These are phyloP conservation scores for Schizonepeta tenuifolia DNA, from an alignment of 257 asterid species.

Conservation along the genomic window DNA sequence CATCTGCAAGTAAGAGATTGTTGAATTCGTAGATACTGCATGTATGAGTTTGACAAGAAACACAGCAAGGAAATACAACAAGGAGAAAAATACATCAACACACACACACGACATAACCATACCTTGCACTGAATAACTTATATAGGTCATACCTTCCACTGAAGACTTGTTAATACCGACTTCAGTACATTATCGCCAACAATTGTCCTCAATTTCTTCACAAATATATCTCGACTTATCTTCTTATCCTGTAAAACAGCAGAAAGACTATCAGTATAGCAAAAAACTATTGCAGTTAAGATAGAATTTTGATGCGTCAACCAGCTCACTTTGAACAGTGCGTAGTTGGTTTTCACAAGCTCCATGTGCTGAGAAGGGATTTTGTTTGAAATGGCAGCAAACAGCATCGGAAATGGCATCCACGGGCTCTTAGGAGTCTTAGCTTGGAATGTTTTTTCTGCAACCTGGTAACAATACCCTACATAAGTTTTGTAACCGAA, in stretches of 20 bases:
- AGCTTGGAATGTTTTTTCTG: conserved; percentile 30
- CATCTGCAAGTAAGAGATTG: neutral
- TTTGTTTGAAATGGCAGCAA: conserved; percentile 64
- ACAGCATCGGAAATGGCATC: conserved; percentile 81
- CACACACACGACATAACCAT: neutral
- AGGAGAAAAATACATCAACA: neutral
- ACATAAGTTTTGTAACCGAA: conserved; percentile 1
- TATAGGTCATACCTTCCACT: conserved; percentile 52
- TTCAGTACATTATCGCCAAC: conserved; percentile 74
- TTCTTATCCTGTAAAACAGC: conserved; percentile 56
- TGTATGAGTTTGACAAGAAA: neutral
- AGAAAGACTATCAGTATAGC: conserved; percentile 10
- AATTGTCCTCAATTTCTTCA: conserved; percentile 64
- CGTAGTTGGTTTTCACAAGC: conserved; percentile 51
- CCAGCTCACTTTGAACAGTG: conserved; percentile 62
- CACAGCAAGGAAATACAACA: neutral
- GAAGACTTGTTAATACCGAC: conserved; percentile 67
- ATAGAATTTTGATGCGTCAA: conserved; percentile 4
- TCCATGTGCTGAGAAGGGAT: conserved; percentile 64
- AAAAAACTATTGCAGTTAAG: neutral
- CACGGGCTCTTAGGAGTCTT: conserved; percentile 80
- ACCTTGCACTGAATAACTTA: neutral
- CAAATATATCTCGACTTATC: conserved; percentile 68
- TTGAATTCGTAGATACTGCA: neutral
- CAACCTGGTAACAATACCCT: conserved; percentile 40